These are phyloP conservation scores for Grigorovia humatica DNA, from an alignment of 805 yeast species.

Conservation along the genomic window DNA sequence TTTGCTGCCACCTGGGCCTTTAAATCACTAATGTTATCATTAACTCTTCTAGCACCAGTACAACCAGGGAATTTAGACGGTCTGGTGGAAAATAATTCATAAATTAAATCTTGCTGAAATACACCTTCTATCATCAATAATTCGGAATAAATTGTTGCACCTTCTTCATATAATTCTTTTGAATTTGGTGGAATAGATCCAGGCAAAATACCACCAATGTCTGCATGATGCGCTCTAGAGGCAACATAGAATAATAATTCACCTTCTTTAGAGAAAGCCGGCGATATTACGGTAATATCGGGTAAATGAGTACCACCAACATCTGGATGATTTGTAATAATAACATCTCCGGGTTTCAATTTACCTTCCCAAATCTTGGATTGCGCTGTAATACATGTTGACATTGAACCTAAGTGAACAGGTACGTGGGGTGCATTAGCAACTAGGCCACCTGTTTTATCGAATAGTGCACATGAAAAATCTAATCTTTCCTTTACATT, in stretches of 20 bases:
- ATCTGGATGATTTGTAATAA: slow-evolving; percentile 72
- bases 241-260: slow-evolving; percentile 78
- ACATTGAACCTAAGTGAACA: slow-evolving; percentile 80
- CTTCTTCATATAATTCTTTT: slow-evolving; percentile 76
- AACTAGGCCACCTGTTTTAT: slow-evolving; percentile 63
- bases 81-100: slow-evolving; percentile 49
- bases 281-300: slow-evolving; percentile 87
- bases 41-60: slow-evolving; percentile 75
- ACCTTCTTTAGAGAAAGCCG: slow-evolving; percentile 56
- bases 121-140: slow-evolving; percentile 59
- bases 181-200: slow-evolving; percentile 95
- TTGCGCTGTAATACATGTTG: slow-evolving; percentile 64
- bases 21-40: slow-evolving; percentile 75
- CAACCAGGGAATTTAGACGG: slow-evolving; percentile 82
- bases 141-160: slow-evolving; percentile 77
- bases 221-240: slow-evolving; percentile 93
- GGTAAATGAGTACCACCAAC: slow-evolving; percentile 85
- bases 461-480: slow-evolving; percentile 77
- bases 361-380: slow-evolving; percentile 54
- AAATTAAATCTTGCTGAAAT: slow-evolving; percentile 65
- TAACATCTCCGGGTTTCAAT: slow-evolving; percentile 61
- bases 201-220: slow-evolving; percentile 84
- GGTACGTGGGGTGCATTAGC: slow-evolving; percentile 89
- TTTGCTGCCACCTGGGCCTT: slow-evolving; percentile 87
- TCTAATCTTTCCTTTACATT: slow-evolving; percentile 78